A percentile compares a stretch with the other conserved stretches of the same genome.
Conservation (phyloP, 177 flowering plant genomes). For the Vitis hybrid region DNA sequence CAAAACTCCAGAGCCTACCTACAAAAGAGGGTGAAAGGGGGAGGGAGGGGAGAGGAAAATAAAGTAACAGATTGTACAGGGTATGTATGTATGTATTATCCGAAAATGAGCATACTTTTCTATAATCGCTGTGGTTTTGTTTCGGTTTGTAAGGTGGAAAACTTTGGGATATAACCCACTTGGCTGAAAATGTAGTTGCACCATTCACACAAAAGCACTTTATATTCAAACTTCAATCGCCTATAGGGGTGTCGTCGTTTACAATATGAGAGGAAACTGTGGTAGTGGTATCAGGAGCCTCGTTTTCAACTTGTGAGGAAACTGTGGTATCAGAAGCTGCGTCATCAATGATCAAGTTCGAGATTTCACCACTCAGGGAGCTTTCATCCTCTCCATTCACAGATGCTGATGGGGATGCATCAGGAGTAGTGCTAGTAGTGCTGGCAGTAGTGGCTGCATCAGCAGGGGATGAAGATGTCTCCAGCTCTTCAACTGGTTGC, state of each 20-base stretch:
- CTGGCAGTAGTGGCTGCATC: slow-evolving; percentile 6
- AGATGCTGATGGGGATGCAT: slow-evolving; percentile 40
- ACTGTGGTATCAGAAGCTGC: slow-evolving; percentile 38
- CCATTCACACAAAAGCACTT: background rate
- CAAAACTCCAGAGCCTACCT: background rate
- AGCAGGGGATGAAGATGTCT: slow-evolving; percentile 33
- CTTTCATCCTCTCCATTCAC: slow-evolving; percentile 39
- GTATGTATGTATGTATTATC: background rate
- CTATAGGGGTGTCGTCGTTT: background rate
- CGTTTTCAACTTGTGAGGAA: slow-evolving; percentile 34
- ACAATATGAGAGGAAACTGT: background rate
- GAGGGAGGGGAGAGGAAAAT: background rate
- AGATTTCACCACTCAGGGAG: slow-evolving; percentile 35
- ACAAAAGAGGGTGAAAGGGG: background rate
- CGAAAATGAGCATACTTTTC: background rate
- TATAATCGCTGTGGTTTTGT: background rate
- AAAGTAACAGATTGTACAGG: background rate
- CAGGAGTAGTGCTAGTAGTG: slow-evolving; percentile 22
- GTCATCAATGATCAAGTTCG: slow-evolving; percentile 48
- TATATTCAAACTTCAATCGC: too few relatives aligned
- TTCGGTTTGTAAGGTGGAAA: background rate
- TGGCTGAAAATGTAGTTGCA: background rate
- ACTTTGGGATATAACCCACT: background rate
- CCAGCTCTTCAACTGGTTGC: slow-evolving; percentile 48
- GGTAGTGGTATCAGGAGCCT: background rate